These are phyloP conservation scores for Whalleya microplaca DNA, from an alignment of 2,329 filamentous ascomycete species.

Conservation along the genomic window DNA sequence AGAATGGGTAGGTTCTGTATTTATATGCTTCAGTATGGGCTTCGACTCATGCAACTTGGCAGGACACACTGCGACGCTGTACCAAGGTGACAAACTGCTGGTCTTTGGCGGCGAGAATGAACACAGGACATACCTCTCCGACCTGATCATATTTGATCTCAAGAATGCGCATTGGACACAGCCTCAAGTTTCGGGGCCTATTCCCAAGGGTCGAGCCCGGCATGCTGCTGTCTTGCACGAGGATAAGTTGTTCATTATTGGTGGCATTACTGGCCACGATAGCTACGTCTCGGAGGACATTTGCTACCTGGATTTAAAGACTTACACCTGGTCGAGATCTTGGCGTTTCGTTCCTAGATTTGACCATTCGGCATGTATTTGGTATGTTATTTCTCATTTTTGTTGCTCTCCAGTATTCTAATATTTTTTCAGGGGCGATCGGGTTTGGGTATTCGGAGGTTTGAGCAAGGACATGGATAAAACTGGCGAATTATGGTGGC, in stretches of 20 bases:
- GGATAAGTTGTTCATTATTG: conserved; percentile 94
- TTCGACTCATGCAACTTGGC: conserved; percentile 15
- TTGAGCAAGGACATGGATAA: conserved; percentile 97
- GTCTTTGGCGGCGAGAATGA: conserved; percentile 99
- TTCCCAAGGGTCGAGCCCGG: conserved; percentile 87
- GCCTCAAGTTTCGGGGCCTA: conserved; percentile 79
- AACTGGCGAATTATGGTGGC: conserved; percentile 94
- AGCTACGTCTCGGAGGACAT: conserved; percentile 94
- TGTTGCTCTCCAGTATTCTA: conserved; percentile 15
- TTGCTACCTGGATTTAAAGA: conserved; percentile 94
- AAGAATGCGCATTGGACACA: conserved; percentile 95
- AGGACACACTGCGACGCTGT: conserved; percentile 94
- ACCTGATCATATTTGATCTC: conserved; percentile 94
- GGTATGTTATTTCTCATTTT: conserved; percentile 46
- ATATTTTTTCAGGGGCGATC: conserved; percentile 60
- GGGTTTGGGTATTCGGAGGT: conserved; percentile 96
- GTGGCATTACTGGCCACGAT: conserved; percentile 92
- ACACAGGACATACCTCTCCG: conserved; percentile 91
- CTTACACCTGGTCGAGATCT: conserved; percentile 93
- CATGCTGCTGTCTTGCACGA: conserved; percentile 95
- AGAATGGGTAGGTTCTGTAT: conserved; percentile 75
- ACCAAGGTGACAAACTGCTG: conserved; percentile 91
- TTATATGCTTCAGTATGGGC: conserved; percentile 5
- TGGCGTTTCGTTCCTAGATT: conserved; percentile 96
- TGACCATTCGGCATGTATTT: conserved; percentile 94